Conservation (phyloP, 495 filamentous ascomycete genomes). For the Aspergillus affinis region DNA sequence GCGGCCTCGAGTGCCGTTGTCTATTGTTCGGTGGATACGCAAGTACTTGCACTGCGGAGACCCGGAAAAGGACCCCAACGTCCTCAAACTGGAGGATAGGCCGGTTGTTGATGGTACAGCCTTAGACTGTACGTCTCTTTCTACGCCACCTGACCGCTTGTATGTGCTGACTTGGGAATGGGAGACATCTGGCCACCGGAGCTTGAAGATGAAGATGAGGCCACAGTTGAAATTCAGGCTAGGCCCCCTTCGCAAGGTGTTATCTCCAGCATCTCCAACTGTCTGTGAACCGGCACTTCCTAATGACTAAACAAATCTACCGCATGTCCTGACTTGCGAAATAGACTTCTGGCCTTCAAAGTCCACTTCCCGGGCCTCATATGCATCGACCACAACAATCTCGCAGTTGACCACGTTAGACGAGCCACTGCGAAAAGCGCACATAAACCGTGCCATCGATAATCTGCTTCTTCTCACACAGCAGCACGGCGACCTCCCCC, state of each 20-base stretch:
- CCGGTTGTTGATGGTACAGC: too few relatives aligned
- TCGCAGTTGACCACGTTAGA: too few relatives aligned
- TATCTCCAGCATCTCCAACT: too few relatives aligned
- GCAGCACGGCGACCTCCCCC: conserved; percentile 3
- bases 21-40: too few relatives aligned
- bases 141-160: conserved; percentile 6
- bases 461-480: too few relatives aligned
- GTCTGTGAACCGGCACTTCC: background rate
- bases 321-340: conserved; percentile 12
- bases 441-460: too few relatives aligned
- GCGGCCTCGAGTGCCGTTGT: too few relatives aligned
- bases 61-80: too few relatives aligned
- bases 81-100: too few relatives aligned
- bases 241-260: too few relatives aligned
- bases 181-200: conserved; percentile 14
- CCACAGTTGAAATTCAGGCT: background rate
- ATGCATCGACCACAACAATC: background rate
- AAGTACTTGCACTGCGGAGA: too few relatives aligned
- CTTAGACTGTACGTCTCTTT: background rate
- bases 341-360: conserved; percentile 14
- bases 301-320: conserved; percentile 4
- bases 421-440: too few relatives aligned
- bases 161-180: conserved; percentile 13
- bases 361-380: background rate
- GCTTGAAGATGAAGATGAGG: conserved; percentile 1